Conservation (phyloP, 257 asterid genomes). For the Salvia miltiorrhiza region DNA sequence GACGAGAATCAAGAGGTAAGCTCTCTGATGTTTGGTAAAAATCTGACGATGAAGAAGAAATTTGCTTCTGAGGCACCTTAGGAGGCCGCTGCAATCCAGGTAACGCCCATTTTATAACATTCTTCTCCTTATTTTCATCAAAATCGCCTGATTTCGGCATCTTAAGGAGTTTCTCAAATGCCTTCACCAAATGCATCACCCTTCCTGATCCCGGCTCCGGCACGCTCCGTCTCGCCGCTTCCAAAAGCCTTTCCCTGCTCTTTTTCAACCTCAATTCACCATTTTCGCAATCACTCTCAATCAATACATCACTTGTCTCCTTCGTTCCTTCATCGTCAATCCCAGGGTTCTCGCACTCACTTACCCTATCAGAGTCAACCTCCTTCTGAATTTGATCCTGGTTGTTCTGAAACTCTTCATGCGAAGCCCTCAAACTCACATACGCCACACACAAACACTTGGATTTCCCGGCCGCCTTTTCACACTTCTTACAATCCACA, state of each 20-base stretch:
- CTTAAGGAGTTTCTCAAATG: slow-evolving; percentile 61
- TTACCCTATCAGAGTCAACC: slow-evolving; percentile 13
- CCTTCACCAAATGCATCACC: slow-evolving; percentile 79
- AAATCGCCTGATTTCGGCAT: slow-evolving; percentile 33
- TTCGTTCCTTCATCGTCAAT: too few species aligned
- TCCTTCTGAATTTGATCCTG: slow-evolving; percentile 15
- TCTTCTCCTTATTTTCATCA: slow-evolving; percentile 33
- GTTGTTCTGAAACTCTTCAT: slow-evolving; percentile 55
- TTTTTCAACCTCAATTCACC: slow-evolving; percentile 44
- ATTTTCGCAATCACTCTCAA: slow-evolving; percentile 3
- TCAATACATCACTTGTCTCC: too few species aligned
- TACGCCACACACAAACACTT: slow-evolving; percentile 80
- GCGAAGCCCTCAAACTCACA: slow-evolving; percentile 65
- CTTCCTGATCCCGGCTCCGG: slow-evolving; percentile 65
- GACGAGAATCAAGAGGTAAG: slow-evolving; percentile 55
- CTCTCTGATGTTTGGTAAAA: slow-evolving; percentile 63
- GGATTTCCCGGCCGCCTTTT: slow-evolving; percentile 25
- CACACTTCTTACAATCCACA: slow-evolving; percentile 47
- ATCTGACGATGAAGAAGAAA: slow-evolving; percentile 53
- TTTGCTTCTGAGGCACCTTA: not conserved
- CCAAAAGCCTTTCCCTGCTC: slow-evolving; percentile 63
- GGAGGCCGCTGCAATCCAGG: slow-evolving; percentile 45
- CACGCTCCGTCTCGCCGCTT: slow-evolving; percentile 44
- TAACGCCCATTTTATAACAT: slow-evolving; percentile 44
- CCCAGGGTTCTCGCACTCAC: not conserved